These are phyloP conservation scores for Nemania diffusa DNA, from an alignment of 2,329 filamentous ascomycete genomes.

Conservation along the genomic window DNA sequence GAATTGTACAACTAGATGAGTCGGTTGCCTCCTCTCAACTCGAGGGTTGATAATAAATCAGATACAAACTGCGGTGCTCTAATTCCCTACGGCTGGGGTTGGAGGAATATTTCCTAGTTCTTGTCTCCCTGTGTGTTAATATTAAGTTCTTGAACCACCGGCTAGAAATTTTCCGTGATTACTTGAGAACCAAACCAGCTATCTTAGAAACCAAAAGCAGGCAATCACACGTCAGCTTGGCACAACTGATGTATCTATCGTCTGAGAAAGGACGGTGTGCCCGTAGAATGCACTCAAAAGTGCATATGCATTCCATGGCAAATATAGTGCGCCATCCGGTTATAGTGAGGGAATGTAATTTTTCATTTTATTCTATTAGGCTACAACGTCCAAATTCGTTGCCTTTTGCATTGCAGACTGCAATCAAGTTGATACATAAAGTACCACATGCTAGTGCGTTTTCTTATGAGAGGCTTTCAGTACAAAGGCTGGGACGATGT, in stretches of 20 bases:
- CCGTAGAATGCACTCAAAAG: slow-evolving; percentile 1
- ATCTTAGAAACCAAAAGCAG: not conserved
- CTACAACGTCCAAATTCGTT: not conserved
- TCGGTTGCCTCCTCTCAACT: not conserved
- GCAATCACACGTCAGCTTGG: slow-evolving; percentile 7
- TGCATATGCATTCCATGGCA: not conserved
- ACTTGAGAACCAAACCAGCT: not conserved
- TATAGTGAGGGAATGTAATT: not conserved
- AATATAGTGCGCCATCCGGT: not conserved
- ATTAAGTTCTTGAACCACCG: not conserved
- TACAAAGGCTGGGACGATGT: not conserved
- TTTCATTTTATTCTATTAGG: not conserved
- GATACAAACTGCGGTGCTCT: not conserved
- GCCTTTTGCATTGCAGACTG: slow-evolving; percentile 1
- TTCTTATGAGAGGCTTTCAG: slow-evolving; percentile 6
- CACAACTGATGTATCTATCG: slow-evolving; percentile 1
- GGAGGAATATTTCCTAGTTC: not conserved
- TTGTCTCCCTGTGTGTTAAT: not conserved
- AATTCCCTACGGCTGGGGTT: not conserved
- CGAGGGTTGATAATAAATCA: not conserved
- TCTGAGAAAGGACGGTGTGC: slow-evolving; percentile 4
- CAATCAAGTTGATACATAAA: not conserved
- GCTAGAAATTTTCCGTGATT: not conserved
- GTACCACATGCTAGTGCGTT: not conserved
- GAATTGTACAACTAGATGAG: not conserved